These are phyloP conservation scores for Astragalus membranaceus DNA, from an alignment of 306 rosid genomes.

Conservation along the genomic window DNA sequence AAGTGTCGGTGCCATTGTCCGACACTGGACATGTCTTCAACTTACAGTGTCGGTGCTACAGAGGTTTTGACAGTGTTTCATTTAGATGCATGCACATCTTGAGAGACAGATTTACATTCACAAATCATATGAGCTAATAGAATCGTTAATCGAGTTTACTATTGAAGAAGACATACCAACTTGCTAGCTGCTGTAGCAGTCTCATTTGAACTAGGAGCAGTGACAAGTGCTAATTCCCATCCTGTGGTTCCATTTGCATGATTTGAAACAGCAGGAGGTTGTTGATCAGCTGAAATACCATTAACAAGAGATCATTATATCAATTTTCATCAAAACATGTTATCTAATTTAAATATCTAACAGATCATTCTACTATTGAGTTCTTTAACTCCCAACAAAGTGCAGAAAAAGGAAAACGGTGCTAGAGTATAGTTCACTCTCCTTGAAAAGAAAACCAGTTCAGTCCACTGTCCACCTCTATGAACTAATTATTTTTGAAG, in stretches of 20 bases:
- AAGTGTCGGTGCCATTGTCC: too few species aligned
- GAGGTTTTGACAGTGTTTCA: background rate
- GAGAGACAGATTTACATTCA: background rate
- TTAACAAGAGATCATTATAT: background rate
- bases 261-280: constrained; percentile 49
- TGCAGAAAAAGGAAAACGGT: background rate
- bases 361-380: background rate
- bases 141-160: background rate
- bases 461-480: background rate
- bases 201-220: constrained; percentile 95
- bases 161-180: constrained; percentile 47
- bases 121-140: background rate
- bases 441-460: constrained; percentile 18
- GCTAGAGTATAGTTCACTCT: background rate
- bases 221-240: constrained; percentile 98
- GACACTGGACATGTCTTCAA: too few species aligned
- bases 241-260: constrained; percentile 72
- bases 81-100: background rate
- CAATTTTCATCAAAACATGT: background rate
- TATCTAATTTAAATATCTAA: background rate
- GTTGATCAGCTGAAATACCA: constrained; percentile 60
- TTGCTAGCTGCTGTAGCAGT: constrained; percentile 66
- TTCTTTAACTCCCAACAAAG: background rate
- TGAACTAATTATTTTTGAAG: background rate
- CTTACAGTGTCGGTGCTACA: too few species aligned